phyloP scores from a whole-genome alignment of 2,329 filamentous ascomycete genomes.

The Incumbomyces delicatus region DNA sequence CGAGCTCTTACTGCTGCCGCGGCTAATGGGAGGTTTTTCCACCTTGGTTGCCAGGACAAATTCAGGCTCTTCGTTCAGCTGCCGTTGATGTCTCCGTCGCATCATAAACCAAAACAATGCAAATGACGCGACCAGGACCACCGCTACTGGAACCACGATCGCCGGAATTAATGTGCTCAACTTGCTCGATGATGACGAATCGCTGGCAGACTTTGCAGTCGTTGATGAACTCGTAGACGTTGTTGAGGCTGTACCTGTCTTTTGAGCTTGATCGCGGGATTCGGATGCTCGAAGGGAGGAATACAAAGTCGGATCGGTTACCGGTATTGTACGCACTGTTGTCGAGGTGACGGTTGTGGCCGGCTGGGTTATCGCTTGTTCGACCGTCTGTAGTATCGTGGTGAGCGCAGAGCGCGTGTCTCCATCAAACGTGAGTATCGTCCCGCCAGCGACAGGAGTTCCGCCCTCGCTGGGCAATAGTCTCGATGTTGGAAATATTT shows the following conservation, averaged over 20 bases:
- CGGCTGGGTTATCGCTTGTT: conserved; percentile 8
- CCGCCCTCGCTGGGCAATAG: conserved; percentile 6
- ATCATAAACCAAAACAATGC: conserved; percentile 21
- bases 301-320: conserved; percentile 16
- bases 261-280: neutral
- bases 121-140: conserved; percentile 16
- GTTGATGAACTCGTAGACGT: conserved; percentile 30
- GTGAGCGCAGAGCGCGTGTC: conserved; percentile 12
- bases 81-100: conserved; percentile 16
- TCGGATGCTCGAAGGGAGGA: conserved; percentile 15
- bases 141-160: conserved; percentile 18
- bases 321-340: conserved; percentile 7
- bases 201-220: conserved; percentile 30
- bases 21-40: conserved; percentile 17
- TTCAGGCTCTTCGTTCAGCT: conserved; percentile 16
- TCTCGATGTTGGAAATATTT: neutral
- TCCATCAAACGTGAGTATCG: conserved; percentile 9
- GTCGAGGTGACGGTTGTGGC: conserved; percentile 10
- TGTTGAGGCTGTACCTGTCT: conserved; percentile 1
- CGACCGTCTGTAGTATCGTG: conserved; percentile 14
- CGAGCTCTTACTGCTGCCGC: conserved; percentile 17
- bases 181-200: conserved; percentile 25
- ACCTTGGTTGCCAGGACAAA: conserved; percentile 20
- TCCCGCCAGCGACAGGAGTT: conserved; percentile 8
- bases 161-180: conserved; percentile 18